Conservation (phyloP, 768 basidiomycete species). For the Chiua virens region DNA sequence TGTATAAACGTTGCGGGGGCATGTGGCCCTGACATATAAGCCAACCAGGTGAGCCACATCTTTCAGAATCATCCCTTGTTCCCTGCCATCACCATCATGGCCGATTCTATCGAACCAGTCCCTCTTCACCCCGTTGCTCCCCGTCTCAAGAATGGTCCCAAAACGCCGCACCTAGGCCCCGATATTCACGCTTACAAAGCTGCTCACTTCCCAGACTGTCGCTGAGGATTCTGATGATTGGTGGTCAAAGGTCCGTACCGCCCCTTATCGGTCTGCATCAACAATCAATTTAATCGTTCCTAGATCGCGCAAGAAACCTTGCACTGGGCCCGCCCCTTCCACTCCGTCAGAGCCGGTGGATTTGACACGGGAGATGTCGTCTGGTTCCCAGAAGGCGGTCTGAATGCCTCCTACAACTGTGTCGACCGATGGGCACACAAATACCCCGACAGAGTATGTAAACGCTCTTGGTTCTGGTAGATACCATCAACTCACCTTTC, state of each 20-base stretch:
- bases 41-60: background rate
- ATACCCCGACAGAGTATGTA: constrained; percentile 71
- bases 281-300: background rate
- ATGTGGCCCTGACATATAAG: constrained; percentile 15
- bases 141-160: constrained; percentile 61
- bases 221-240: constrained; percentile 79
- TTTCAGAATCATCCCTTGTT: constrained; percentile 1
- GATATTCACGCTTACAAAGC: constrained; percentile 70
- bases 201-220: constrained; percentile 67
- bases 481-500: background rate
- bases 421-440: constrained; percentile 95
- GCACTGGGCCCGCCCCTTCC: constrained; percentile 88
- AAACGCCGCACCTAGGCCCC: constrained; percentile 78
- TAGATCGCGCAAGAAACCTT: constrained; percentile 74
- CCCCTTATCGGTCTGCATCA: background rate
- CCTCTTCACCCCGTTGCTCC: constrained; percentile 74
- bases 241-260: constrained; percentile 74
- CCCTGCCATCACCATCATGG: constrained; percentile 38
- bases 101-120: constrained; percentile 34
- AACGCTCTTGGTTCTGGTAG: background rate
- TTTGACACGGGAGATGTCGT: constrained; percentile 85
- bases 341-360: constrained; percentile 77
- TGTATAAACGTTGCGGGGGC: background rate
- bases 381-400: constrained; percentile 95
- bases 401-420: constrained; percentile 96